Conservation (phyloP, 371 early-diverging fungal genomes). For the Mortierella sp. region DNA sequence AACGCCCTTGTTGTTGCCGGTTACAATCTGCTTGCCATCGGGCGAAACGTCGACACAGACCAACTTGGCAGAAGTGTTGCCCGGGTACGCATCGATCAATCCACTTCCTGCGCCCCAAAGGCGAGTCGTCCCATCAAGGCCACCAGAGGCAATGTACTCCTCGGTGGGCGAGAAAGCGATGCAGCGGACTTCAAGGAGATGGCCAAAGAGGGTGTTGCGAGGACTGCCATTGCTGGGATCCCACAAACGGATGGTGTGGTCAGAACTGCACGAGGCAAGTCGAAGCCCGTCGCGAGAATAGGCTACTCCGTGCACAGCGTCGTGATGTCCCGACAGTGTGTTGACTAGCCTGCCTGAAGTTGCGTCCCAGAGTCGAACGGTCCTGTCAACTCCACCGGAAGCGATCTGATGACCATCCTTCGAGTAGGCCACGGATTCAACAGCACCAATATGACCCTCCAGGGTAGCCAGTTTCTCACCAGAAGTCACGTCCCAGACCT, state of each 20-base stretch:
- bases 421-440: not conserved
- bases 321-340: not conserved
- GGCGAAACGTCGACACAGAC: not conserved
- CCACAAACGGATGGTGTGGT: not conserved
- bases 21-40: not conserved
- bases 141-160: not conserved
- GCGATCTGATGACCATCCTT: conserved; percentile 2
- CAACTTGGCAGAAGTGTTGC: not conserved
- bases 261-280: not conserved
- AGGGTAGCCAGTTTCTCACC: not conserved
- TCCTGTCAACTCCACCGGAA: not conserved
- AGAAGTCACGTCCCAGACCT: not conserved
- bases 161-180: not conserved
- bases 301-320: not conserved
- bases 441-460: not conserved
- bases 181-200: not conserved
- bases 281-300: not conserved
- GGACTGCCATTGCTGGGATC: not conserved
- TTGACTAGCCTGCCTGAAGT: not conserved
- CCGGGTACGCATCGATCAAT: not conserved
- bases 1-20: conserved; percentile 2
- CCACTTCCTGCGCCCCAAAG: not conserved
- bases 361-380: not conserved
- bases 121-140: not conserved
- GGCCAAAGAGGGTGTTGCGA: not conserved